Base-by-base conservation (phyloP, 2,329 filamentous ascomycete species). In the Septoria linicola region DNA sequence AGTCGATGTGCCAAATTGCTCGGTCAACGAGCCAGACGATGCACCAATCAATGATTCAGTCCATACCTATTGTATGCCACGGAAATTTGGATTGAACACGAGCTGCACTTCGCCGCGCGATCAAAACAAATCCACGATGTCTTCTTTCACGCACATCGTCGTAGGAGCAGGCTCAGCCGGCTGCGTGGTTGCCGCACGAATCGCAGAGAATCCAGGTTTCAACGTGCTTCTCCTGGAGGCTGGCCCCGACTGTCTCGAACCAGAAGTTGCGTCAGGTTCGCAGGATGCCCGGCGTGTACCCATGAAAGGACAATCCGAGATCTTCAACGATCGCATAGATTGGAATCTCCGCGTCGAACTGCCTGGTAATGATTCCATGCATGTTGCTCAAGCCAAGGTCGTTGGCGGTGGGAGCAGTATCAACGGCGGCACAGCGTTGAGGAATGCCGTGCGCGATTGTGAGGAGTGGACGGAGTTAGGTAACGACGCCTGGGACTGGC, bases 401-500 rank as follows among this genome's bases (percentile, higher is more conserved):
- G 49, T 46, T 14, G 42, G 49, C 13, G 49, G 49, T 16, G 59
- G 63, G 13, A 69, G 63, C 19, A 59, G 65, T 8, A 61, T 70
- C 47, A 69, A 70, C 41, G 63, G 60, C 19, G 64, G 66, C 54
- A 60, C 66, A 14, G 68, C 59, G 53, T 63, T 64, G 46, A 72
- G 76, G 25, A 77, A 72, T 5, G 72, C 69, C 41, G 67, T 61
- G 30, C 70, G 70, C 30, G 78, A 81, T 37, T 78, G 80, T 39
- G 76, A 84, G 64, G 73, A 73, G 0, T 85, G 81, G 81, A 76
- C 75, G 40, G 66, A 70, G 23, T 66, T 85, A 8, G 81, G 81
- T 0, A 84, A 84, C 57, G 49, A 58, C 1, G 81, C 80, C 1
- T 85, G 82, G 82, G 71, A 73, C 1, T 84, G 79, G 78, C 68